Conservation (phyloP, 352 stramenopile genomes). For the Pythium brachiatum region DNA sequence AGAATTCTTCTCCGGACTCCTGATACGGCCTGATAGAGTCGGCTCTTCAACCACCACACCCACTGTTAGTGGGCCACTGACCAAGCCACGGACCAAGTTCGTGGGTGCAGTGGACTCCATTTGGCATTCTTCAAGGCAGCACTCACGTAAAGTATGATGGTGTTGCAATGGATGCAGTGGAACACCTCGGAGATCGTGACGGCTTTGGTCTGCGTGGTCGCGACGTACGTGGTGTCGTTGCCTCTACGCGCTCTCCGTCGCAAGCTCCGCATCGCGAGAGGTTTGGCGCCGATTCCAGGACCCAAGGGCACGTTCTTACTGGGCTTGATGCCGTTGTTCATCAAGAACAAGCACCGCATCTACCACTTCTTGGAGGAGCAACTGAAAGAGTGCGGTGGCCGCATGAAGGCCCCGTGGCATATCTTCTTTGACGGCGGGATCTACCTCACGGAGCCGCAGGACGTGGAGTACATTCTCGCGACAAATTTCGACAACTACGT, state of each 20-base stretch:
- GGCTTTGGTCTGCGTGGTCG: slow-evolving; percentile 8
- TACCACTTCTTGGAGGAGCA: slow-evolving; percentile 57
- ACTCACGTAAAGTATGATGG: not conserved
- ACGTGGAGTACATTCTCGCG: slow-evolving; percentile 65
- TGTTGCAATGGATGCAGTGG: slow-evolving; percentile 2
- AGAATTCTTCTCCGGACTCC: not conserved
- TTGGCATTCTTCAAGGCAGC: not conserved
- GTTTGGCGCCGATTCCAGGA: slow-evolving; percentile 39
- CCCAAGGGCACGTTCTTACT: slow-evolving; percentile 44
- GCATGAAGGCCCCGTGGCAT: slow-evolving; percentile 68
- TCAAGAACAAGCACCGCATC: slow-evolving; percentile 49
- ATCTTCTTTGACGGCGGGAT: slow-evolving; percentile 64
- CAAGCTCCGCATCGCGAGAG: slow-evolving; percentile 54
- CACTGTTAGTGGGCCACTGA: too few relatives aligned
- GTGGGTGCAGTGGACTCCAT: too few relatives aligned
- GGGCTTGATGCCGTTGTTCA: slow-evolving; percentile 51
- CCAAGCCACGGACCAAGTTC: too few relatives aligned
- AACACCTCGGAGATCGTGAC: slow-evolving; percentile 6
- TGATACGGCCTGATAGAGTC: not conserved
- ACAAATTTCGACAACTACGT: slow-evolving; percentile 73
- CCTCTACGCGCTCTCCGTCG: slow-evolving; percentile 27
- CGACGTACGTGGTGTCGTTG: slow-evolving; percentile 8
- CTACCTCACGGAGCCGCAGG: slow-evolving; percentile 55
- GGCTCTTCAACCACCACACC: too few relatives aligned
- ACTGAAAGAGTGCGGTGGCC: slow-evolving; percentile 38